A percentile compares a stretch with the other conserved stretches of the same genome.
Conservation (phyloP, 345 rosid species). For the Arabidopsis suecica region DNA sequence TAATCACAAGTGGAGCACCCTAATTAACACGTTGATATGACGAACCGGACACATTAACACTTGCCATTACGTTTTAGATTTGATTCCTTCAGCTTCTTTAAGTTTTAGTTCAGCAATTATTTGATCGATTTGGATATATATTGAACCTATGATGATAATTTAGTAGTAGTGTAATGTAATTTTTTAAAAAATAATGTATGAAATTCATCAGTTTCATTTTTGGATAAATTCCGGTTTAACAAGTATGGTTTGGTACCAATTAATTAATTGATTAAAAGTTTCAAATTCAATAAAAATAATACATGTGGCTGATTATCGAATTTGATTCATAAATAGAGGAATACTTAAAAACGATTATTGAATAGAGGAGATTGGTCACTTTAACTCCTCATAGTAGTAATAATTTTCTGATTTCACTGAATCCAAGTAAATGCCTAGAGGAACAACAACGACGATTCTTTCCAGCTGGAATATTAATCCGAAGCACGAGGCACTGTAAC, state of each 20-base stretch:
- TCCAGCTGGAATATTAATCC: slow-evolving; percentile 57
- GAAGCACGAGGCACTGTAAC: slow-evolving; percentile 51
- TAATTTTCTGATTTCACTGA: not conserved
- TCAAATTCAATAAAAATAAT: too few relatives aligned
- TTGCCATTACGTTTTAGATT: slow-evolving; percentile 20
- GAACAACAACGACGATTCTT: slow-evolving; percentile 30
- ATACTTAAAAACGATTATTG: not conserved
- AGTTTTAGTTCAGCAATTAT: slow-evolving; percentile 22
- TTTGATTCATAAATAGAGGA: not conserved
- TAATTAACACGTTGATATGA: slow-evolving; percentile 22
- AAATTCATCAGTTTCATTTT: too few relatives aligned
- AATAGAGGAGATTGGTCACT: slow-evolving; percentile 1
- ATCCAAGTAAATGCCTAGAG: not conserved
- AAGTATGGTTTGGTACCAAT: too few relatives aligned
- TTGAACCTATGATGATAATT: not conserved
- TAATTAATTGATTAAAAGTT: too few relatives aligned
- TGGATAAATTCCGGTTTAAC: too few relatives aligned
- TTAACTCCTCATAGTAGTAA: not conserved
- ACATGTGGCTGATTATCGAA: not conserved
- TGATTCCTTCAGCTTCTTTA: not conserved
- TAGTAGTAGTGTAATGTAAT: not conserved
- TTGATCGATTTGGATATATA: not conserved
- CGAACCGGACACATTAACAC: slow-evolving; percentile 16
- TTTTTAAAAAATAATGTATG: too few relatives aligned
- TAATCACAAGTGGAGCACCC: slow-evolving; percentile 30